phyloP scores from a whole-genome alignment of 805 yeast genomes.

The Lipomyces chichibuensis region DNA sequence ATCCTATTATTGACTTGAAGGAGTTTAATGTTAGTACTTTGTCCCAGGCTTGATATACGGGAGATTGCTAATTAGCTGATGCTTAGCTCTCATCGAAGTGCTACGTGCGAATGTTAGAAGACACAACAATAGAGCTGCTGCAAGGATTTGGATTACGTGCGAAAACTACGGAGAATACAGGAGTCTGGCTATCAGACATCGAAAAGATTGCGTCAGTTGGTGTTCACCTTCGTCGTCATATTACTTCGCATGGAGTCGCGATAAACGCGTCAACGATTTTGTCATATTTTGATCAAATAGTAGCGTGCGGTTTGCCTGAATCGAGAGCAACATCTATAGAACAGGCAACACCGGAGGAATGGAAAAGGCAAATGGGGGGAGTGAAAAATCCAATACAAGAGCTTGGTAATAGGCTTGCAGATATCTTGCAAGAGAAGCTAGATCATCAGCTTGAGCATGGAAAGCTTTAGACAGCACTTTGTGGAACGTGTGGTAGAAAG shows the following conservation, averaged over 20 bases:
- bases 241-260: conserved; percentile 89
- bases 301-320: conserved; percentile 83
- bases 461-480: neutral
- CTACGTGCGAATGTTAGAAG: conserved; percentile 65
- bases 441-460: neutral
- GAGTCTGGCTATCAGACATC: conserved; percentile 71
- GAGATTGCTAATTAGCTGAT: conserved; percentile 39
- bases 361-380: conserved; percentile 2
- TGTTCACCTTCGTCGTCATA: conserved; percentile 76
- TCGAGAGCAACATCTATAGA: conserved; percentile 59
- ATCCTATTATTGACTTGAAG: conserved; percentile 73
- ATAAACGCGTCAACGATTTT: conserved; percentile 78
- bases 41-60: conserved; percentile 35
- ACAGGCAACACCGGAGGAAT: conserved; percentile 26
- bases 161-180: conserved; percentile 69
- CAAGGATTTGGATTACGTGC: conserved; percentile 48
- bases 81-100: conserved; percentile 59
- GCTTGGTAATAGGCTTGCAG: conserved; percentile 2
- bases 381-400: neutral
- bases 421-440: neutral
- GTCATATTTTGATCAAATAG: conserved; percentile 66
- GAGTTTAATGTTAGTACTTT: conserved; percentile 48
- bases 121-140: conserved; percentile 37
- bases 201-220: conserved; percentile 88
- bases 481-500: neutral